Evolutionary conservation across 2,329 filamentous ascomycete genomes (phyloP).

Genomic region (Trichoderma sp.): DNA sequence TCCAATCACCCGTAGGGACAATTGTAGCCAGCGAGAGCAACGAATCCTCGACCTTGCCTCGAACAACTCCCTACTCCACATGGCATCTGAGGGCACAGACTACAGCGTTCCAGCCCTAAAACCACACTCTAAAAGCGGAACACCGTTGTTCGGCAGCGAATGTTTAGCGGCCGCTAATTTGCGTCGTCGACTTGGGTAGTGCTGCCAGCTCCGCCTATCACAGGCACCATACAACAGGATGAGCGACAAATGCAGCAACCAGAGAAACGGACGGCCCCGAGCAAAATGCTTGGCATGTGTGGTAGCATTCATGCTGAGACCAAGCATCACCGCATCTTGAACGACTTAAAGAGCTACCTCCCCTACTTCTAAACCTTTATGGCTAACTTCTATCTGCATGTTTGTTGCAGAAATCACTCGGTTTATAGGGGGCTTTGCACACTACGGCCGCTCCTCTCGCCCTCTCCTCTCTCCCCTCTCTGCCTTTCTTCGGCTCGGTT

Average conservation of each 20-base stretch:
- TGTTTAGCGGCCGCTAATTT: constrained; percentile 23
- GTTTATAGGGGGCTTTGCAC: not conserved
- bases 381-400: not conserved
- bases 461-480: not conserved
- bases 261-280: constrained; percentile 17
- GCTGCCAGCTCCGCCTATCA: constrained; percentile 19
- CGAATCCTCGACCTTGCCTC: not conserved
- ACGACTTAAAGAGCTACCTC: not conserved
- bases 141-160: constrained; percentile 15
- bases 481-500: not conserved
- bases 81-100: not conserved
- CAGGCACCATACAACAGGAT: constrained; percentile 10
- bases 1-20: not conserved
- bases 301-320: not conserved
- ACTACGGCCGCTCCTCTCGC: not conserved
- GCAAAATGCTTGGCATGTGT: constrained; percentile 14
- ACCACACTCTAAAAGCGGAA: not conserved
- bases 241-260: constrained; percentile 19
- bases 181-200: constrained; percentile 18
- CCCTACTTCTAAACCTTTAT: too few species aligned
- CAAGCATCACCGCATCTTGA: not conserved
- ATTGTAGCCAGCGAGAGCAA: not conserved
- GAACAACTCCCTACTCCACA: not conserved
- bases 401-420: not conserved
- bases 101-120: constrained; percentile 11